Evolutionary conservation across 352 stramenopile genomes (phyloP).

Genomic region (Globisporangium paroecandrum): DNA sequence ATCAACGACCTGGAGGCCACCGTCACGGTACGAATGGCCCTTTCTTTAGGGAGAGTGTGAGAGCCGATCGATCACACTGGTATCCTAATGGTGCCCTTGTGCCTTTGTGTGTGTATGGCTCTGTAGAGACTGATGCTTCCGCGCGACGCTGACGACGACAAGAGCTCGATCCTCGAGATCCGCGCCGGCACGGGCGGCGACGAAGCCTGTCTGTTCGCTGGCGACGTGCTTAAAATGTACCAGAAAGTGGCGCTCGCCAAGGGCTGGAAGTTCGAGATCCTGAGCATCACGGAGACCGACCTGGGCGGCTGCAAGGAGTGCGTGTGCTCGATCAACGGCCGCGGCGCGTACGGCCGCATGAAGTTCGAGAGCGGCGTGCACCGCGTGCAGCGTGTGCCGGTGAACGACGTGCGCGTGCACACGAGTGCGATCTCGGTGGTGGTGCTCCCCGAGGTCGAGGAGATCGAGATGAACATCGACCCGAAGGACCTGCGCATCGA

Average conservation of each 20-base stretch:
- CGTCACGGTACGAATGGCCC: conserved; percentile 44
- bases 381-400: conserved; percentile 95
- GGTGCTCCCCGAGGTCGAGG: conserved; percentile 91
- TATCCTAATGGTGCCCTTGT: neutral
- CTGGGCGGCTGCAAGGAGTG: conserved; percentile 84
- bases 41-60: neutral
- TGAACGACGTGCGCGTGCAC: conserved; percentile 96
- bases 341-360: conserved; percentile 94
- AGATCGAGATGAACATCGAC: conserved; percentile 88
- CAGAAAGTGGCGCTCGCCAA: conserved; percentile 80
- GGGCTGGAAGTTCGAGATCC: conserved; percentile 89
- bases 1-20: conserved; percentile 55
- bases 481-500: conserved; percentile 96
- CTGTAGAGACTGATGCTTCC: conserved; percentile 68
- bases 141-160: conserved; percentile 88
- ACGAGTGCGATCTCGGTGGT: conserved; percentile 98
- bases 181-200: conserved; percentile 94
- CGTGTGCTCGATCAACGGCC: conserved; percentile 62
- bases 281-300: conserved; percentile 84
- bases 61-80: neutral
- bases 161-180: conserved; percentile 98
- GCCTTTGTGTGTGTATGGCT: neutral
- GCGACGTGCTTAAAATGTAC: conserved; percentile 93
- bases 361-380: conserved; percentile 99
- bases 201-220: conserved; percentile 96